These are phyloP conservation scores for Gnomoniopsis sp. DNA, from an alignment of 2,329 filamentous ascomycete genomes.

Conservation along the genomic window DNA sequence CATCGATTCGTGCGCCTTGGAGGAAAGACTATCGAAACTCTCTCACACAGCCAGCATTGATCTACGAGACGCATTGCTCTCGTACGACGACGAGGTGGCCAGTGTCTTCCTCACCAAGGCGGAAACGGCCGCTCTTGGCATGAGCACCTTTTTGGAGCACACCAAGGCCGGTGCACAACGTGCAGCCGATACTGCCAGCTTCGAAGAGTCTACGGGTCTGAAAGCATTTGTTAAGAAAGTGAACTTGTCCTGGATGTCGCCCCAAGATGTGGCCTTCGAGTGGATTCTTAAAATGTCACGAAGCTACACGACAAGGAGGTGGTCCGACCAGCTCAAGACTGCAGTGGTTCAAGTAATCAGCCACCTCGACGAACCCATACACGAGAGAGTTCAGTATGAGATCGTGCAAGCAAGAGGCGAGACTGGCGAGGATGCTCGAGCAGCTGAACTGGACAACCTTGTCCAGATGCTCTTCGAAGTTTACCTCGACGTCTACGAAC, in stretches of 20 bases:
- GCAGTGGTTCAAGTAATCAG: slow-evolving; percentile 55
- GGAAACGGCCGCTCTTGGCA: slow-evolving; percentile 47
- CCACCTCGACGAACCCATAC: slow-evolving; percentile 49
- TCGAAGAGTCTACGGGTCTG: slow-evolving; percentile 52
- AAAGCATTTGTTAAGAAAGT: slow-evolving; percentile 47
- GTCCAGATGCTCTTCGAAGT: slow-evolving; percentile 60
- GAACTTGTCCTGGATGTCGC: slow-evolving; percentile 48
- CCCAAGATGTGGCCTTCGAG: slow-evolving; percentile 56
- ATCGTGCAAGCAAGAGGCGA: slow-evolving; percentile 27
- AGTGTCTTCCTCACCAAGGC: slow-evolving; percentile 52
- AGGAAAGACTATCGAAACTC: slow-evolving; percentile 48
- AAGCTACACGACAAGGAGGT: slow-evolving; percentile 51
- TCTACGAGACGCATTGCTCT: slow-evolving; percentile 43
- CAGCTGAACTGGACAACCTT: slow-evolving; percentile 38
- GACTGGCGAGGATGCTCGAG: background rate
- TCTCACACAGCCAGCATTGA: slow-evolving; percentile 45
- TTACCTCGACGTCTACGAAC: slow-evolving; percentile 58
- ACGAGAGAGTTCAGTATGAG: slow-evolving; percentile 42
- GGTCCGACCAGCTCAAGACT: slow-evolving; percentile 56
- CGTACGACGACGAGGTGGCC: slow-evolving; percentile 52
- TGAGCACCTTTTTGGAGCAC: slow-evolving; percentile 62
- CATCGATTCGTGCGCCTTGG: slow-evolving; percentile 48
- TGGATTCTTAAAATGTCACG: slow-evolving; percentile 50
- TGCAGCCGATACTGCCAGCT: slow-evolving; percentile 40
- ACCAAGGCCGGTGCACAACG: slow-evolving; percentile 54